phyloP scores from a whole-genome alignment of 148 eudicot genomes.

The Euryodendron excelsum region DNA sequence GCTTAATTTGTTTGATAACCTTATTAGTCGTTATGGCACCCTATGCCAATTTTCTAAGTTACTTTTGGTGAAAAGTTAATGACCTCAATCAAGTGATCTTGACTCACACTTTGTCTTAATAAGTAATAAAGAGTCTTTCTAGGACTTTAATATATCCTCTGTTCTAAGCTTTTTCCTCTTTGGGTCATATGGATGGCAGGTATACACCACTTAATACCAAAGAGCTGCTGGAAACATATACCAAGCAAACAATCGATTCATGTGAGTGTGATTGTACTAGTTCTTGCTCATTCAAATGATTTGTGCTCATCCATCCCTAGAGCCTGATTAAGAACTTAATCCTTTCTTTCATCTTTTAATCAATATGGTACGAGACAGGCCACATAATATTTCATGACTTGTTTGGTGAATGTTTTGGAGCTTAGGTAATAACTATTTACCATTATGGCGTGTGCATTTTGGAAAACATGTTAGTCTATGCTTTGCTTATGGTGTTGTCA shows the following conservation, averaged over 20 bases:
- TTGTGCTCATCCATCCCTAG: not conserved
- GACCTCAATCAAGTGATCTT: not conserved
- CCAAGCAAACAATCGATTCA: conserved; percentile 68
- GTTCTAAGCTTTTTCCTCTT: conserved; percentile 13
- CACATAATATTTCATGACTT: not conserved
- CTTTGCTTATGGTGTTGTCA: not conserved
- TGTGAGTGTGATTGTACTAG: conserved; percentile 49
- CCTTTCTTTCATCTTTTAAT: not conserved
- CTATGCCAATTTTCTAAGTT: not conserved
- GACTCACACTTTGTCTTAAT: conserved; percentile 1
- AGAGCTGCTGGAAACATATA: conserved; percentile 70
- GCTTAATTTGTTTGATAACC: conserved; percentile 1
- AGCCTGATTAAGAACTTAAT: no score
- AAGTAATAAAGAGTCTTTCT: not conserved
- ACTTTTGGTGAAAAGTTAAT: not conserved
- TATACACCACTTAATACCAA: conserved; percentile 81
- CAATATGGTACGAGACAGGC: not conserved
- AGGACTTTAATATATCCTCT: conserved; percentile 2
- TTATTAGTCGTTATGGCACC: conserved; percentile 5
- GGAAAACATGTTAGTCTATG: not conserved
- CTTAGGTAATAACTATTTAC: not conserved
- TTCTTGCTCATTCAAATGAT: not conserved
- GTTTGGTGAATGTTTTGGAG: not conserved
- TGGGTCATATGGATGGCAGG: conserved; percentile 38
- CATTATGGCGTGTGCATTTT: not conserved